phyloP scores from a whole-genome alignment of 345 rosid genomes.

The Bruguiera sexangula region DNA sequence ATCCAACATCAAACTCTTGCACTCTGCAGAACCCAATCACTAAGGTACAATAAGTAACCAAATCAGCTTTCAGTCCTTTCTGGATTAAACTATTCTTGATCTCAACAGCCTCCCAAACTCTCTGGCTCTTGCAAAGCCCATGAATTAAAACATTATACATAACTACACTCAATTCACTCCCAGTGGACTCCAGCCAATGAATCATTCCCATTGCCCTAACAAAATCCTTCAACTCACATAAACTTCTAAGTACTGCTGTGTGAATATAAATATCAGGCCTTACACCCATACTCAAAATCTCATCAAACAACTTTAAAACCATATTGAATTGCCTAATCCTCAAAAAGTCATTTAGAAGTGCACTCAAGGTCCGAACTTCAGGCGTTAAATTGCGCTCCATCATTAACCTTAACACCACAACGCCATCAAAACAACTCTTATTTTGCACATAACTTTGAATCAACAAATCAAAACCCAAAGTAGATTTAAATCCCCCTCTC shows the following conservation, averaged over 20 bases:
- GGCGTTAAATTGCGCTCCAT: slow-evolving; percentile 49
- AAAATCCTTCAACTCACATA: slow-evolving; percentile 71
- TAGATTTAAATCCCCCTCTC: slow-evolving; percentile 45
- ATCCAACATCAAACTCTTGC: slow-evolving; percentile 52
- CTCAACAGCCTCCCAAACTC: slow-evolving; percentile 59
- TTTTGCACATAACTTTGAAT: slow-evolving; percentile 64
- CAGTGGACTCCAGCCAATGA: slow-evolving; percentile 46
- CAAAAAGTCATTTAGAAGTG: slow-evolving; percentile 60
- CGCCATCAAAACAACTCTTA: slow-evolving; percentile 53
- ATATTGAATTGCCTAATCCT: slow-evolving; percentile 47
- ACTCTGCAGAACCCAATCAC: slow-evolving; percentile 67
- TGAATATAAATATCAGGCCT: slow-evolving; percentile 55
- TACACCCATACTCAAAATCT: slow-evolving; percentile 43
- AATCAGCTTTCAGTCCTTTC: slow-evolving; percentile 50
- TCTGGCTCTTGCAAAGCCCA: slow-evolving; percentile 74
- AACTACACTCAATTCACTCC: slow-evolving; percentile 53
- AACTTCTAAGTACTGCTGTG: slow-evolving; percentile 58
- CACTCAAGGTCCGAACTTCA: slow-evolving; percentile 67
- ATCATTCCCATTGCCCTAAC: slow-evolving; percentile 59
- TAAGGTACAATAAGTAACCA: slow-evolving; percentile 68
- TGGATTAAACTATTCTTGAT: slow-evolving; percentile 49
- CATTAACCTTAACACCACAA: slow-evolving; percentile 57
- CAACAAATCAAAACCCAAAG: slow-evolving; percentile 78
- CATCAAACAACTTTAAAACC: slow-evolving; percentile 61
- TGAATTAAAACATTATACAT: slow-evolving; percentile 72